These are phyloP conservation scores for Komagataella kurtzmanii DNA, from an alignment of 805 yeast species.

Conservation along the genomic window DNA sequence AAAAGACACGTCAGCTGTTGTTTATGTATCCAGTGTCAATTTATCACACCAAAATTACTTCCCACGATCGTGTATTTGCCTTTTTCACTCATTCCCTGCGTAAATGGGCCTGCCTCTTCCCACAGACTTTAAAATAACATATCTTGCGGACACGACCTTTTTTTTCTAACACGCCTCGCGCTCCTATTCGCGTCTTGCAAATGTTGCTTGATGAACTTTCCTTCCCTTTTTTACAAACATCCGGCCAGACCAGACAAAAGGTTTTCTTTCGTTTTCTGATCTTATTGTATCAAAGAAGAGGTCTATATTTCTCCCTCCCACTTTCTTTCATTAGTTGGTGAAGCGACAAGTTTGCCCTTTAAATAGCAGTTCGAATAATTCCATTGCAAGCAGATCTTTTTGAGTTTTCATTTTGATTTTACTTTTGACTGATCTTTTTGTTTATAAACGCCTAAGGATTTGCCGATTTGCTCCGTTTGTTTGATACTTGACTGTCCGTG, in stretches of 20 bases:
- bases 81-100: not conserved
- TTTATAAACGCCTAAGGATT: not conserved
- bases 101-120: not conserved
- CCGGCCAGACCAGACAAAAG: not conserved
- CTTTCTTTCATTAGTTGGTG: not conserved
- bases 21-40: not conserved
- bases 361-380: not conserved
- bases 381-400: not conserved
- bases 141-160: not conserved
- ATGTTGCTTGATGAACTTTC: not conserved
- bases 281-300: not conserved
- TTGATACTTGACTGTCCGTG: not conserved
- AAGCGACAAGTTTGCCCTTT: not conserved
- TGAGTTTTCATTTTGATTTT: conserved; percentile 2
- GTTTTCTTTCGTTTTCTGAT: not conserved
- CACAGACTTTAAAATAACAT: not conserved
- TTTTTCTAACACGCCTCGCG: not conserved
- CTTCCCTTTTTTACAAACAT: not conserved
- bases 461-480: not conserved
- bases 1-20: not conserved
- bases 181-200: not conserved
- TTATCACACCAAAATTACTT: not conserved
- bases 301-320: not conserved
- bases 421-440: not conserved
- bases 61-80: not conserved